phyloP scores from a whole-genome alignment of 305 asterid genomes.

The Fraxinus xanthoxyloides region DNA sequence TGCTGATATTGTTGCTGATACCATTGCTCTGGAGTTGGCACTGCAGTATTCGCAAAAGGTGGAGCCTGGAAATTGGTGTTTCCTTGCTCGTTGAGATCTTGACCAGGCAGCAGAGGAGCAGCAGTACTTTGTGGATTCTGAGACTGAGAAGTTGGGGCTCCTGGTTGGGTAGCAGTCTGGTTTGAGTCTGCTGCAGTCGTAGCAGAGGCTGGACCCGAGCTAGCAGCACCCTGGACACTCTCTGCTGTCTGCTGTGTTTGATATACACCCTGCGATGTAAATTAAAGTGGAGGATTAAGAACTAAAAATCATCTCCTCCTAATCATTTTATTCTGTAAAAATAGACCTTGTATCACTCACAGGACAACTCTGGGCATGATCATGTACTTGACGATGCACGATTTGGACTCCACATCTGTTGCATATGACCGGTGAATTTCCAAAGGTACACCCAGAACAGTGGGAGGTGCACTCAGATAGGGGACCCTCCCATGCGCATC shows the following conservation, averaged over 20 bases:
- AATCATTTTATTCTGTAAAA: not conserved
- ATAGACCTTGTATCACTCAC: conserved; percentile 45
- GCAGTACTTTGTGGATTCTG: conserved; percentile 47
- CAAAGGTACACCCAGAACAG: conserved; percentile 72
- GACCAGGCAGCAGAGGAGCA: conserved; percentile 48
- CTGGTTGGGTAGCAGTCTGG: conserved; percentile 43
- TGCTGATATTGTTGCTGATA: conserved; percentile 88
- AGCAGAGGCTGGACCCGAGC: conserved; percentile 40
- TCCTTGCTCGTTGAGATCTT: conserved; percentile 42
- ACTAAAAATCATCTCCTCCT: not conserved
- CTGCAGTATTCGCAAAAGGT: conserved; percentile 39
- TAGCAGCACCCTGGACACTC: conserved; percentile 33
- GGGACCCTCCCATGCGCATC: conserved; percentile 91
- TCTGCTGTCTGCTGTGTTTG: conserved; percentile 64
- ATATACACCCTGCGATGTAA: conserved; percentile 52
- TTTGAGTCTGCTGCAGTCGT: conserved; percentile 40
- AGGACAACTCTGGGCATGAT: conserved; percentile 80
- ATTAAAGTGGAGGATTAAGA: not conserved
- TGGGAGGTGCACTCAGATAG: conserved; percentile 72
- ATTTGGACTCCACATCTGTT: conserved; percentile 82
- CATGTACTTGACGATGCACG: conserved; percentile 89
- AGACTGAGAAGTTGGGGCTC: conserved; percentile 46
- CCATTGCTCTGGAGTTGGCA: conserved; percentile 71
- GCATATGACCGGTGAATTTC: conserved; percentile 84
- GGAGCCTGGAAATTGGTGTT: conserved; percentile 49